Evolutionary conservation across 305 asterid genomes (phyloP), one percentile per base, ranked within the genome.

Genomic region (Fraxinus greggii): DNA sequence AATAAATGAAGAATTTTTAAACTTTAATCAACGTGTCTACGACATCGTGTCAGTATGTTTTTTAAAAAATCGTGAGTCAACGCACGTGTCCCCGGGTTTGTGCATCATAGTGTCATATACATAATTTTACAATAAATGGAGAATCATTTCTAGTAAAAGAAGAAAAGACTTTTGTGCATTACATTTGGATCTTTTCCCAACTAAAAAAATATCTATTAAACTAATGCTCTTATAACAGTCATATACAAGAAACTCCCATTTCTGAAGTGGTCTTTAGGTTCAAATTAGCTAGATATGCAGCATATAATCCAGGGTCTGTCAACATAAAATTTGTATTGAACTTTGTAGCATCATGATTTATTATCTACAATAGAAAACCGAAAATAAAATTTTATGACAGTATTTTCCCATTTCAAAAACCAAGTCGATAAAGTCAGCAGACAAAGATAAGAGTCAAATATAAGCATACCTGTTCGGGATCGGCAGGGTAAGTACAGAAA

Each of bases 401-500:
- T 9, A 51, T 19, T 51, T n/a, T n/a, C 3, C 3, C 24, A 51
- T 51, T 51, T 54, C 24, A n/a, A 54, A 54, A 54, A n/a, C 63
- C 24, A 54, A 54, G 63, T 54, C 63, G 24, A 5, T 54, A n/a
- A 54, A 17, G 24, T 54, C 63, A n/a, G 63, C 8, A n/a, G 63
- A 17, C 24, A 17, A 54, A 54, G 24, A 51, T 51, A 51, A 51
- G 21, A 63, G 48, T 35, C 38, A 23, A 67, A 45, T 51, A 42
- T 40, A 56, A 67, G 75, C 59, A 65, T 76, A 89, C 94, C 94
- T 89, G 94, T 26, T 90, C 76, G 40, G 93, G 92, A 87, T 90
- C 92, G 59, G 93, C 92, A 80, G 90, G 91, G 54, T 90, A 90
- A 69, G 92, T 90, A 80, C 93, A 90, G 35, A 90, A 12, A 29